Conservation (phyloP, 768 basidiomycete genomes). For the Hydnum rufescens region DNA sequence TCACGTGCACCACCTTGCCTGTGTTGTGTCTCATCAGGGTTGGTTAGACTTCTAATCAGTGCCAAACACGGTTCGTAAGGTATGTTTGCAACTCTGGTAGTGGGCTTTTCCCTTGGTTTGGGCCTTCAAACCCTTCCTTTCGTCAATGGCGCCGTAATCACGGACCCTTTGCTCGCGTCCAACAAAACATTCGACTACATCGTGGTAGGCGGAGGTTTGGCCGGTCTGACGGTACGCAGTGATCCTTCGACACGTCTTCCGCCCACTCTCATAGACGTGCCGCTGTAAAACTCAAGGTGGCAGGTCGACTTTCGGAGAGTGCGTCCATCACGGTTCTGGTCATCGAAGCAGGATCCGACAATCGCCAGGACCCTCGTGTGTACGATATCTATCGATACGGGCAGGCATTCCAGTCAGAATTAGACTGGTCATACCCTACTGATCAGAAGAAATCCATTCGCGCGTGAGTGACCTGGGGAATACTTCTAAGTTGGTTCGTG, state of each 20-base stretch:
- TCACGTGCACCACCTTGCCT: too few species aligned
- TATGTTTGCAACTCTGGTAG: too few species aligned
- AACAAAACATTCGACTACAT: conserved; percentile 16
- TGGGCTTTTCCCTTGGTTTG: too few species aligned
- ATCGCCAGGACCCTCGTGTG: conserved; percentile 25
- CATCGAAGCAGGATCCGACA: conserved; percentile 33
- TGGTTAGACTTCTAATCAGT: too few species aligned
- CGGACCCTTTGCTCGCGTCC: conserved; percentile 5
- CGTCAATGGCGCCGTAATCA: conserved; percentile 2
- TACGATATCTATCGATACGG: conserved; percentile 29
- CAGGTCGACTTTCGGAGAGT: conserved; percentile 29
- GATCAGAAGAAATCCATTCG: not conserved
- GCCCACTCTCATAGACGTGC: not conserved
- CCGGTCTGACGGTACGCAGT: conserved; percentile 22
- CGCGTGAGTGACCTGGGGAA: not conserved
- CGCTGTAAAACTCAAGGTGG: conserved; percentile 15
- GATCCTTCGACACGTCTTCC: not conserved
- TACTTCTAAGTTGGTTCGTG: too few species aligned
- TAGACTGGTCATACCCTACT: conserved; percentile 29
- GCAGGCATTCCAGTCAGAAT: conserved; percentile 22
- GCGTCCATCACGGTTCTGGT: conserved; percentile 24
- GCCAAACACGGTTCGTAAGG: too few species aligned
- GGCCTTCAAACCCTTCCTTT: too few species aligned
- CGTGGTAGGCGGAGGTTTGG: conserved; percentile 25
- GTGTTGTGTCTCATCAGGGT: too few species aligned